Evolutionary conservation across 163 green algal species (phyloP).

Genomic region (Scenedesmus sp.): DNA sequence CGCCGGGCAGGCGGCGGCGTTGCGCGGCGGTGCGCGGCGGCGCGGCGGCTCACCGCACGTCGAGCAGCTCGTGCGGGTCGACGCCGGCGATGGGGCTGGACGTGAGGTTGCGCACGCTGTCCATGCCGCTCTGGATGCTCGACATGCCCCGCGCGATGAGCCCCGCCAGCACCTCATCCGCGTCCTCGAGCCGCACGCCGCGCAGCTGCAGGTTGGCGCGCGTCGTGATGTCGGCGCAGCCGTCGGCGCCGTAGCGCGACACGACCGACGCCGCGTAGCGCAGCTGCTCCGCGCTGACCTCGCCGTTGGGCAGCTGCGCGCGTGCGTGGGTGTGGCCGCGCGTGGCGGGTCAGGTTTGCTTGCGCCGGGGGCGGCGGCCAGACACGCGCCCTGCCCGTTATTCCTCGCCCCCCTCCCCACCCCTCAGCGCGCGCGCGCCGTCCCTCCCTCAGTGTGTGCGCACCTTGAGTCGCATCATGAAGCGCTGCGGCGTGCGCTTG

Average conservation of each 20-base stretch:
- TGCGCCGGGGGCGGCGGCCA: not conserved
- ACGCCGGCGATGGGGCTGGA: slow-evolving; percentile 85
- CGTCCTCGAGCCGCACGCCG: slow-evolving; percentile 51
- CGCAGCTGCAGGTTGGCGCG: slow-evolving; percentile 88
- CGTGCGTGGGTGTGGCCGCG: not conserved
- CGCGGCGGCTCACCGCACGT: slow-evolving; percentile 60
- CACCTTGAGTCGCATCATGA: slow-evolving; percentile 98
- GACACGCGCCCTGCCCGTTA: not conserved
- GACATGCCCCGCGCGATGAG: slow-evolving; percentile 71
- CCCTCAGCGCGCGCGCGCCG: too few species aligned
- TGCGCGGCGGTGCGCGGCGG: too few species aligned
- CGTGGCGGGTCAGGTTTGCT: not conserved
- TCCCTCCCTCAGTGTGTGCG: not conserved
- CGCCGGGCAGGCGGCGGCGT: too few species aligned
- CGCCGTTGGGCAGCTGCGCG: slow-evolving; percentile 79
- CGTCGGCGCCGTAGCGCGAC: slow-evolving; percentile 80
- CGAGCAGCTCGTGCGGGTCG: slow-evolving; percentile 92
- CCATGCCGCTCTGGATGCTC: slow-evolving; percentile 91
- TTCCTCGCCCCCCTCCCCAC: not conserved
- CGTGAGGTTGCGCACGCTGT: slow-evolving; percentile 97
- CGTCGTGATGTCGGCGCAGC: slow-evolving; percentile 97
- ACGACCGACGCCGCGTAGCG: slow-evolving; percentile 81
- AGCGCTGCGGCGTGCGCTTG: slow-evolving; percentile 91
- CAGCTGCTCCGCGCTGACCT: slow-evolving; percentile 83
- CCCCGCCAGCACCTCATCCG: slow-evolving; percentile 76